phyloP scores from a whole-genome alignment of 78 protist species.

The Monocercomonoides exilis region DNA sequence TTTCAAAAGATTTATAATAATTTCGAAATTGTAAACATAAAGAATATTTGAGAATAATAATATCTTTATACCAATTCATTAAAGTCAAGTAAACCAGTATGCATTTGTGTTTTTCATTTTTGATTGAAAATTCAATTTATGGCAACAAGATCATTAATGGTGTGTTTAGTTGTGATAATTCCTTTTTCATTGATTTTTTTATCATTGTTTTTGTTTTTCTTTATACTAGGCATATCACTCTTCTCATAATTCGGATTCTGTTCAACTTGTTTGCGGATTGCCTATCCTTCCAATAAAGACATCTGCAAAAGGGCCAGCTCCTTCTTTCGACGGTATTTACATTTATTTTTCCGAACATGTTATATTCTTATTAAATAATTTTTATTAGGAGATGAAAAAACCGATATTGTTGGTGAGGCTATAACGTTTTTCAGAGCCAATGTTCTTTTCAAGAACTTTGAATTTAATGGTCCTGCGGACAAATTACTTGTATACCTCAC shows the following conservation, averaged over 20 bases:
- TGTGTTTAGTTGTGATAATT: too few species aligned
- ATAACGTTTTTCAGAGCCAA: conserved; percentile 74
- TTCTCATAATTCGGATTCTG: background rate
- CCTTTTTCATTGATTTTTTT: too few species aligned
- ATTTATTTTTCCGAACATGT: background rate
- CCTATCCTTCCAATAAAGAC: conserved; percentile 20
- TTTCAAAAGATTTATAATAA: too few species aligned
- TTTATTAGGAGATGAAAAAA: background rate
- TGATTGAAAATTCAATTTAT: too few species aligned
- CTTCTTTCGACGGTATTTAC: background rate
- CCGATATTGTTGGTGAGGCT: conserved; percentile 82
- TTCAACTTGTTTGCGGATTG: background rate
- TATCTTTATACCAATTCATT: too few species aligned
- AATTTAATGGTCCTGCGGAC: conserved; percentile 75
- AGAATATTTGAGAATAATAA: too few species aligned
- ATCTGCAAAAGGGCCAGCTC: conserved; percentile 19
- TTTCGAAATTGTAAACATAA: too few species aligned
- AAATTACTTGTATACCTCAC: conserved; percentile 78
- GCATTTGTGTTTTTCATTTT: too few species aligned
- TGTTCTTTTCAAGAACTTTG: conserved; percentile 74
- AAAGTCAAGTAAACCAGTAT: too few species aligned
- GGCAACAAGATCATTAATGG: too few species aligned
- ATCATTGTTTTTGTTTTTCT: too few species aligned
- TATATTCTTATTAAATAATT: background rate
- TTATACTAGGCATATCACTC: background rate